Conservation (phyloP, 345 rosid species). For the Rhodamnia argentea region DNA sequence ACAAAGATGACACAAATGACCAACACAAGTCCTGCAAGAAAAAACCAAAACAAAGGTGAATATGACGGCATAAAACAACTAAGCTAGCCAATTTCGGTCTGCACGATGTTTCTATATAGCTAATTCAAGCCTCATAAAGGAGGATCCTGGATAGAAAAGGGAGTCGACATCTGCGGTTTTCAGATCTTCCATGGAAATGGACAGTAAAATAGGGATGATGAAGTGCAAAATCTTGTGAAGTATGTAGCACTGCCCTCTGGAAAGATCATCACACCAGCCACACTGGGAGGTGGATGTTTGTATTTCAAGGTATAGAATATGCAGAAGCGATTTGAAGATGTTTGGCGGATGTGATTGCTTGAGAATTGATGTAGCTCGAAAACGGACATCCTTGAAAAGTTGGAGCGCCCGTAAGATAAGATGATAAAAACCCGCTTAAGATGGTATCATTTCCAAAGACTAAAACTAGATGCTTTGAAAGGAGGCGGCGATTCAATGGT, state of each 20-base stretch:
- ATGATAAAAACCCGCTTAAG: background rate
- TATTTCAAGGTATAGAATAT: background rate
- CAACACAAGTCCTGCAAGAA: background rate
- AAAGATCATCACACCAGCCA: background rate
- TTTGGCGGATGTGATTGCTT: background rate
- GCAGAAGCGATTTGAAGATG: background rate
- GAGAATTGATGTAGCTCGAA: background rate
- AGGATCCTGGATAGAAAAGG: background rate
- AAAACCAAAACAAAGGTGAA: background rate
- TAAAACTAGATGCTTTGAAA: background rate
- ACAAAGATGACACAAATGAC: background rate
- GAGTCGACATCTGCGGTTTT: background rate
- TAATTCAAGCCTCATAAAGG: background rate
- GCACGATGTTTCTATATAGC: background rate
- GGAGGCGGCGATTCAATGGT: background rate
- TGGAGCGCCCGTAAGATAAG: background rate
- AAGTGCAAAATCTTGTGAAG: background rate
- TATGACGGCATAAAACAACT: background rate
- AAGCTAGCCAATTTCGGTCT: background rate
- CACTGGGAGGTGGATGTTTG: background rate
- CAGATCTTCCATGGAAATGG: background rate
- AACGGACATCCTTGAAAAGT: background rate
- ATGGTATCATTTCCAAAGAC: background rate
- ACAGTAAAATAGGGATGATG: background rate
- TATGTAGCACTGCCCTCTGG: background rate